phyloP scores from a whole-genome alignment of 352 stramenopile species.

The Phytopythium vexans region DNA sequence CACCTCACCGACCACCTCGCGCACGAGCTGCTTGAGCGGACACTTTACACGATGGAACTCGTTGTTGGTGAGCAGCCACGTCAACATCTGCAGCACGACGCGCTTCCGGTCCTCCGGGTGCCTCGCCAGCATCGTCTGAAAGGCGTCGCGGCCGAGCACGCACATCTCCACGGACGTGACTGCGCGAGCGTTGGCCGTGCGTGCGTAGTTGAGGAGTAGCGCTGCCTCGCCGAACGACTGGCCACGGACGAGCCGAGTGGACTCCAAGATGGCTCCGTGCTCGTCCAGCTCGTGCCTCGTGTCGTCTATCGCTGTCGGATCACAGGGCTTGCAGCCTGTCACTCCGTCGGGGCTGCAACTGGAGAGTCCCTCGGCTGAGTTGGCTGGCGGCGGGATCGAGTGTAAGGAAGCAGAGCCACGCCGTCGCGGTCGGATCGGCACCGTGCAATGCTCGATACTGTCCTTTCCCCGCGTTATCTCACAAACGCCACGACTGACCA shows the following conservation, averaged over 20 bases:
- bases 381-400: not conserved
- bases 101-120: slow-evolving; percentile 27
- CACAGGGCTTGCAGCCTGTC: not conserved
- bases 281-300: not conserved
- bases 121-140: slow-evolving; percentile 26
- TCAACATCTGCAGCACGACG: slow-evolving; percentile 32
- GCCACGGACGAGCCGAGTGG: slow-evolving; percentile 6
- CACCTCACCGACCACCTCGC: slow-evolving; percentile 10
- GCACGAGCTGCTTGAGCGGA: slow-evolving; percentile 20
- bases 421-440: not conserved
- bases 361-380: no score
- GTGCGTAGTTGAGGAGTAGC: slow-evolving; percentile 44
- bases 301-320: slow-evolving; percentile 2
- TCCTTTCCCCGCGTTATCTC: slow-evolving; percentile 23
- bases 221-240: slow-evolving; percentile 50
- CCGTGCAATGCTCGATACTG: slow-evolving; percentile 14
- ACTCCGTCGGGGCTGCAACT: not conserved
- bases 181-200: slow-evolving; percentile 34
- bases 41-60: slow-evolving; percentile 24
- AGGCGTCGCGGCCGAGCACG: slow-evolving; percentile 27
- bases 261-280: not conserved
- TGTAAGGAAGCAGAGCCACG: not conserved
- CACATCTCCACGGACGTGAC: slow-evolving; percentile 49
- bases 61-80: slow-evolving; percentile 27
- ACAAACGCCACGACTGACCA: slow-evolving; percentile 54